Evolutionary conservation across 331 rosid species (phyloP), one percentile per base, ranked within the genome.

Genomic region (Cydonia oblonga): DNA sequence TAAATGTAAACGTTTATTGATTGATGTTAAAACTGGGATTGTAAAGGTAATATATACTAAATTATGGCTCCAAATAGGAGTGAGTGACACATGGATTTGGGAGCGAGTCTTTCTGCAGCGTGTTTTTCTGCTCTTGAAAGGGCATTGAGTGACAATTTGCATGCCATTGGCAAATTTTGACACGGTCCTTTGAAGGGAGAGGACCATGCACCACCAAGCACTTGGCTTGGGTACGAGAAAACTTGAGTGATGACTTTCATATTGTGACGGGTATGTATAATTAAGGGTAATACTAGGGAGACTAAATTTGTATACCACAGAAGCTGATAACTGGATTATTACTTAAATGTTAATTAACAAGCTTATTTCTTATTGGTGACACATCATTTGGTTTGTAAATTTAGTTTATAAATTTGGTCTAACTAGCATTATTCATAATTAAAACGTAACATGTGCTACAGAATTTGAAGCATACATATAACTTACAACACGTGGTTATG

Each of bases 81-180:
- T 65, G 66, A 40, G 57, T 9, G 4, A 9, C 42, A 60, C 6
- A 16, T 59, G 67, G 49, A 72, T n/a, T 4, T 40, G 56, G n/a
- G 64, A 38, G 24, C 22, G 51, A 26, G 67, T 54, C 64, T 57
- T 7, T 33, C 32, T 3, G 44, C 38, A 32, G 66, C 84, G 24
- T 72, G 51, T 40, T 71, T 51, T 66, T 76, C 74, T 72, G 81
- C 81, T 22, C 25, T 54, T 59, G 62, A 72, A 76, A 46, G 75
- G 72, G 68, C 66, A 38, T 11, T 35, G 56, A 18, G 20, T 14
- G 38, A 60, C 52, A 22, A 4, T 19, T 32, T 16, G 23, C 3
- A 26, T 9, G 42, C 4, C 42, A 38, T 0, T 0, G 67, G 8
- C 14, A 62, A 30, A 5, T 9, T 5, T 33, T 33, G 51, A 29